Conservation (phyloP, 2,329 filamentous ascomycete genomes). For the Fusarium acutatum region DNA sequence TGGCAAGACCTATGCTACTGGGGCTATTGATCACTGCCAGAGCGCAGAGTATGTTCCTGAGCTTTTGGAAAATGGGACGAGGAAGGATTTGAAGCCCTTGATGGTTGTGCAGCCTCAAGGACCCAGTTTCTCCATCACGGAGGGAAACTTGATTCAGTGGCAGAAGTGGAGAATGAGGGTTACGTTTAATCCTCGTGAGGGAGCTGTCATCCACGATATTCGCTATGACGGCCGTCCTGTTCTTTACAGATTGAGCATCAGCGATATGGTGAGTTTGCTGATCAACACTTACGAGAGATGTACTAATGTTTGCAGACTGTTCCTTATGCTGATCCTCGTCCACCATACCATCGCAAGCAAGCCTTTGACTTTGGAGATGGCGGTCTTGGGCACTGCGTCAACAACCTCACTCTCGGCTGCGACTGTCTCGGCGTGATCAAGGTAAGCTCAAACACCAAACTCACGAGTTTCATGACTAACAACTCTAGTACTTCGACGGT, state of each 20-base stretch:
- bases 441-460: background rate
- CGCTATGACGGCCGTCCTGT: conserved; percentile 71
- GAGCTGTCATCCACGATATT: conserved; percentile 73
- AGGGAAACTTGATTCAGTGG: conserved; percentile 59
- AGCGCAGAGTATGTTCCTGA: conserved; percentile 53
- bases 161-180: conserved; percentile 75
- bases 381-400: conserved; percentile 70
- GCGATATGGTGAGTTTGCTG: conserved; percentile 66
- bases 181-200: conserved; percentile 75
- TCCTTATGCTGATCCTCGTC: conserved; percentile 71
- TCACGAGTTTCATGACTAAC: background rate
- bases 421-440: conserved; percentile 73
- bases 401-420: conserved; percentile 72
- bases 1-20: conserved; percentile 23
- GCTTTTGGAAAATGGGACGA: conserved; percentile 50
- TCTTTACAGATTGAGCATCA: conserved; percentile 72
- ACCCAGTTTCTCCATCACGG: conserved; percentile 52
- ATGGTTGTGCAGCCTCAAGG: conserved; percentile 54
- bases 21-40: conserved; percentile 44
- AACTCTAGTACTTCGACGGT: conserved; percentile 47
- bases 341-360: conserved; percentile 70
- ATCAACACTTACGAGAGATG: fast-evolving
- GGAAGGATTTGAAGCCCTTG: conserved; percentile 66
- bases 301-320: conserved; percentile 49
- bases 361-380: conserved; percentile 77